Conservation (phyloP, 192 early-diverging fungal genomes). For the Obelidium mucronatum region DNA sequence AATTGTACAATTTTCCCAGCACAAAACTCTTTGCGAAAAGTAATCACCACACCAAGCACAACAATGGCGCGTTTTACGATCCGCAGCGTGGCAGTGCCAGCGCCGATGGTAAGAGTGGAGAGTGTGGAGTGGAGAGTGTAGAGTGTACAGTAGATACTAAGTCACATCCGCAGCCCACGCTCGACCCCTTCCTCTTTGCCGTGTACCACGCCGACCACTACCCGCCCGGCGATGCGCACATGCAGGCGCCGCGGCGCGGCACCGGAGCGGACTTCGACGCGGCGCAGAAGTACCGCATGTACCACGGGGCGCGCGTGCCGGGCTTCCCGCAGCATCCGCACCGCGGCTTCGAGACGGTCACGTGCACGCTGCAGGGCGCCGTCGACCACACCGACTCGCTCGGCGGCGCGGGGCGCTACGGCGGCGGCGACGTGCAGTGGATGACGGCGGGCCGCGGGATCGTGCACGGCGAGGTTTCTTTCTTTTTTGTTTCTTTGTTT, state of each 20-base stretch:
- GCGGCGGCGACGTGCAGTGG: conserved; percentile 66
- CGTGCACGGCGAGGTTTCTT: conserved; percentile 61
- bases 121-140: no score
- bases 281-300: conserved; percentile 10
- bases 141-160: no score
- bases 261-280: conserved; percentile 39
- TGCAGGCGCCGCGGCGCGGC: conserved; percentile 38
- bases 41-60: background rate
- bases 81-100: background rate
- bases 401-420: conserved; percentile 58
- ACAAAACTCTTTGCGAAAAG: no score
- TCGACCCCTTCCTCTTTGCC: conserved; percentile 44
- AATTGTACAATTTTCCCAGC: no score
- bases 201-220: conserved; percentile 48
- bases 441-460: conserved; percentile 75
- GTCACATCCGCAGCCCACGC: no score
- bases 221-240: conserved; percentile 37
- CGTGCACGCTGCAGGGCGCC: conserved; percentile 65
- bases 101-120: no score
- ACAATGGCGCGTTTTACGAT: background rate
- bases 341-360: conserved; percentile 72
- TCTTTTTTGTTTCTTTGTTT: background rate
- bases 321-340: conserved; percentile 40
- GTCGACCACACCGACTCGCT: conserved; percentile 67
- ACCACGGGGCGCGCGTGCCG: conserved; percentile 23